Evolutionary conservation across 2,329 filamentous ascomycete genomes (phyloP).

Genomic region (Claviceps maximensis): DNA sequence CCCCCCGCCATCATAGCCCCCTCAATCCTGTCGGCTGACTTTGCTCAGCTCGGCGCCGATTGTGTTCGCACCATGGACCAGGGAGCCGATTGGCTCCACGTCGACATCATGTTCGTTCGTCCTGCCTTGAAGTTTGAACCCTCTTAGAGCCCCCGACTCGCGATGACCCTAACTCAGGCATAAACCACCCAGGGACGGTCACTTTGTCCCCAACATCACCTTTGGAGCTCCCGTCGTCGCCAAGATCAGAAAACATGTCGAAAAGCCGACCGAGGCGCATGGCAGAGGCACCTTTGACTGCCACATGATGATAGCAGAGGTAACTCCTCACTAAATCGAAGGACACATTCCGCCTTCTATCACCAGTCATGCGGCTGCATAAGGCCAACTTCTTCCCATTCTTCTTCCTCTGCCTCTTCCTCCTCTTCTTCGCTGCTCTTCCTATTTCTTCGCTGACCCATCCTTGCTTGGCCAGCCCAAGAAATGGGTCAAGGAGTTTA

Average conservation of each 20-base stretch:
- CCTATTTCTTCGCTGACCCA: not conserved
- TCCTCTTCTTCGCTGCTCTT: not conserved
- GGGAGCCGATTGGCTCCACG: conserved; percentile 85
- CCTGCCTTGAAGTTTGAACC: not conserved
- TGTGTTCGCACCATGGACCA: conserved; percentile 76
- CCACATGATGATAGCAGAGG: conserved; percentile 99
- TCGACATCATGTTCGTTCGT: conserved; percentile 67
- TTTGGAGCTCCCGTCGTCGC: conserved; percentile 92
- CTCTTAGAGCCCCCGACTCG: conserved; percentile 12
- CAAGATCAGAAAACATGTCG: conserved; percentile 80
- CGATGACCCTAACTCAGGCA: not conserved
- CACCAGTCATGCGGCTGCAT: no score
- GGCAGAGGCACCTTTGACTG: conserved; percentile 94
- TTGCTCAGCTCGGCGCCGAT: conserved; percentile 73
- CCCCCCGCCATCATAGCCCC: conserved; percentile 91
- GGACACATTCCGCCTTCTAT: no score
- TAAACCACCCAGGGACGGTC: conserved; percentile 65
- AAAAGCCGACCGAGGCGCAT: conserved; percentile 52
- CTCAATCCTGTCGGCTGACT: conserved; percentile 96
- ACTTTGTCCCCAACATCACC: conserved; percentile 97
- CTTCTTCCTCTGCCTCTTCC: not conserved
- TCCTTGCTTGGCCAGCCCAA: conserved; percentile 56
- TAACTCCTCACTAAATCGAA: conserved; percentile 24
- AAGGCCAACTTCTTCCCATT: not conserved
- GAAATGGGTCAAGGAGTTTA: conserved; percentile 95